A percentile compares a stretch with the other conserved stretches of the same genome.
Conservation (phyloP, 169 alveolate species). For the Cardiosporidium cionae region DNA sequence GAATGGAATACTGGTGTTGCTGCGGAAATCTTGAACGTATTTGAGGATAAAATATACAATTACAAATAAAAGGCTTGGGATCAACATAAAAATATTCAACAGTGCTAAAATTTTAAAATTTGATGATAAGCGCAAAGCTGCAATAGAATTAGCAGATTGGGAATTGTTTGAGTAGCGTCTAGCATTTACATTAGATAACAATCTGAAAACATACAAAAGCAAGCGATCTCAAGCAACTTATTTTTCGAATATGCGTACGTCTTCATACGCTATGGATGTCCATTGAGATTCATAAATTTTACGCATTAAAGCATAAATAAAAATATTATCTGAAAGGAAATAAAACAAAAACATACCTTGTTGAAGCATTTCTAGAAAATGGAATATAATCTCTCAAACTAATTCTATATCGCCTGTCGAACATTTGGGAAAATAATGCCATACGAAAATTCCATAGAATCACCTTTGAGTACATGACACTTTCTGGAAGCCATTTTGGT, state of each 20-base stretch:
- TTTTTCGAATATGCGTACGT: neutral
- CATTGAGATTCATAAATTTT: too few relatives aligned
- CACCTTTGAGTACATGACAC: constrained; percentile 3
- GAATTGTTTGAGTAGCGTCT: too few relatives aligned
- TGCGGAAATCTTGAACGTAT: constrained; percentile 14
- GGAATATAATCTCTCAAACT: neutral
- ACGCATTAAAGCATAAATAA: neutral
- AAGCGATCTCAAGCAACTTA: neutral
- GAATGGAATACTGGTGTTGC: neutral
- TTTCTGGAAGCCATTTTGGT: constrained; percentile 2
- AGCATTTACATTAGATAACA: neutral
- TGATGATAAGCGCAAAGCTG: neutral
- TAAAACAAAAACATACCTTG: too few relatives aligned
- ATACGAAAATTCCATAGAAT: constrained; percentile 8
- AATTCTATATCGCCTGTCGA: neutral
- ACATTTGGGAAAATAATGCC: neutral
- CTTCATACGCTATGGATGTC: too few relatives aligned
- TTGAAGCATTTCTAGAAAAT: neutral
- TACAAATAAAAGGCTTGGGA: constrained; percentile 23
- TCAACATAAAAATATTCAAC: neutral
- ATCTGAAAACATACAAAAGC: neutral
- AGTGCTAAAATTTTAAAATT: neutral
- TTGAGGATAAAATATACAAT: constrained; percentile 11
- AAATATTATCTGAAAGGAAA: neutral
- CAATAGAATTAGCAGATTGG: neutral